Evolutionary conservation across 371 early-diverging fungal species (phyloP).

Genomic region (Haplosporangium sp.): DNA sequence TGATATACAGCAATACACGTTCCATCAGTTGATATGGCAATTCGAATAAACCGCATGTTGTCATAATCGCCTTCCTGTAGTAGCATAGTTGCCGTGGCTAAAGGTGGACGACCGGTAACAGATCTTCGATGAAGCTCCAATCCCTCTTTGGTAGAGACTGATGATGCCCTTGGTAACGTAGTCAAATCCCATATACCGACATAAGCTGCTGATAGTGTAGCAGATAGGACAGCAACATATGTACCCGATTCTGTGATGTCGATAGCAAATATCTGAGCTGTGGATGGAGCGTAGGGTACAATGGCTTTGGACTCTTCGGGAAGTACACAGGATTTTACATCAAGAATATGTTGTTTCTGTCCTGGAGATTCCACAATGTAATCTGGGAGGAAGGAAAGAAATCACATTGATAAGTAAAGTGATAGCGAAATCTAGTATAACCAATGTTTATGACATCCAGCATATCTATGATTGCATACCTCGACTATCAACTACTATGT

Average conservation of each 20-base stretch:
- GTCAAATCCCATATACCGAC: constrained; percentile 16
- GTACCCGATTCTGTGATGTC: constrained; percentile 11
- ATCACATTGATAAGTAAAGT: not conserved
- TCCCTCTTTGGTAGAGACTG: not conserved
- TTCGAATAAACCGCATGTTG: constrained; percentile 5
- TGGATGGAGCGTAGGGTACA: not conserved
- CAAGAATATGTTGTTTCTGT: constrained; percentile 5
- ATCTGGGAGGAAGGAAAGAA: not conserved
- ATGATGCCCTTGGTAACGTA: not conserved
- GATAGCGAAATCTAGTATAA: not conserved
- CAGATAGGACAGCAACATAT: constrained; percentile 18
- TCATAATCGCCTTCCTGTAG: constrained; percentile 21
- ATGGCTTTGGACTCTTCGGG: not conserved
- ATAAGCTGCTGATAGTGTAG: constrained; percentile 5
- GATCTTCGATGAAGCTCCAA: not conserved
- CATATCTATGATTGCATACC: not conserved
- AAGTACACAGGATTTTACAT: constrained; percentile 10
- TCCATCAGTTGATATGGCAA: constrained; percentile 24
- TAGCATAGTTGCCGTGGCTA: constrained; percentile 4
- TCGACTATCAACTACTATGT: not conserved
- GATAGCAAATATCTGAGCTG: constrained; percentile 22
- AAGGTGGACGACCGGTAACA: constrained; percentile 9
- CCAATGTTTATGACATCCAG: too few relatives aligned
- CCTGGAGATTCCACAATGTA: constrained; percentile 22
- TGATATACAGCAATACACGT: constrained; percentile 11